A percentile compares a stretch with the other conserved stretches of the same genome.
phyloP scores from a whole-genome alignment of 768 basidiomycete species.

The Amanita molliuscula region DNA sequence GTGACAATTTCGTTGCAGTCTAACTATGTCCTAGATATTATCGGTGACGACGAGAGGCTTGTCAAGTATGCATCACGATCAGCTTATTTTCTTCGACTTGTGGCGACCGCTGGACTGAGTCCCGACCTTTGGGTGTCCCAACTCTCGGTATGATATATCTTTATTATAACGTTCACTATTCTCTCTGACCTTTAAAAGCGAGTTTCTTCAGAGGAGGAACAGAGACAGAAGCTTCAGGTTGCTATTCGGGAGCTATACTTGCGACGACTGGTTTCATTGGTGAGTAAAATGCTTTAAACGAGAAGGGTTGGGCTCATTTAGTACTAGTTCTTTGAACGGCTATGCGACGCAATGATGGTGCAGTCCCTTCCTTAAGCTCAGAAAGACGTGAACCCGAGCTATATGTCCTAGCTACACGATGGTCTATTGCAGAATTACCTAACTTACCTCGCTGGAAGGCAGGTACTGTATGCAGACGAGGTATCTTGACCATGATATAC shows the following conservation, averaged over 20 bases:
- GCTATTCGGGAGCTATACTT: not conserved
- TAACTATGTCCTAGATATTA: not conserved
- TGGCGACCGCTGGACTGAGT: not conserved
- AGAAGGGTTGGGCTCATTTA: not conserved
- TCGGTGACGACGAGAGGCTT: not conserved
- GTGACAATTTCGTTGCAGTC: no score
- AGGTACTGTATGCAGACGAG: not conserved
- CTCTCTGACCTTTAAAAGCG: not conserved
- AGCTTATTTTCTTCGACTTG: not conserved
- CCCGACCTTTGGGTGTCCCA: not conserved
- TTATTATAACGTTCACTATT: not conserved
- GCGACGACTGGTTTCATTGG: not conserved
- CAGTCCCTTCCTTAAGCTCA: not conserved
- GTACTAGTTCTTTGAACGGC: slow-evolving; percentile 3
- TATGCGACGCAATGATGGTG: slow-evolving; percentile 6
- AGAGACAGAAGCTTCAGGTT: not conserved
- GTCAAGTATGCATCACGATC: slow-evolving; percentile 1
- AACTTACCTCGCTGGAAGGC: not conserved
- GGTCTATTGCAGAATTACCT: not conserved
- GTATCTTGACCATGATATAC: not conserved
- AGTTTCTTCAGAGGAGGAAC: not conserved
- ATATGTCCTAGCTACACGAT: not conserved
- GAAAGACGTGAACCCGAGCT: not conserved
- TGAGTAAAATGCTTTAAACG: not conserved
- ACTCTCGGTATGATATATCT: not conserved